These are phyloP conservation scores for Lichtheimia ornata DNA, from an alignment of 371 early-diverging fungal species.

Conservation along the genomic window DNA sequence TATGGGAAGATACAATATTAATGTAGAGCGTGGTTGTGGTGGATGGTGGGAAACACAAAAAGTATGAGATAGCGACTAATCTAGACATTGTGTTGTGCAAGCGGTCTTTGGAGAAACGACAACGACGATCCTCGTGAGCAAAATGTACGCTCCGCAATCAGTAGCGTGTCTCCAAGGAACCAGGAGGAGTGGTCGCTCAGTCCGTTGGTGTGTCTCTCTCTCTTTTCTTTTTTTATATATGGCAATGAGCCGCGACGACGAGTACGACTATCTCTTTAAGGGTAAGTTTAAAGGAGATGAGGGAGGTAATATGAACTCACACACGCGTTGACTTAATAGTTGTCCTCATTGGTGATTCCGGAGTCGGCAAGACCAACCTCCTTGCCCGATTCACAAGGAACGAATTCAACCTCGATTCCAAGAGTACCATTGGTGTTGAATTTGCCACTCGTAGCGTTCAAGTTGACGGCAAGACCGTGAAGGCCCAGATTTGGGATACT, in stretches of 20 bases:
- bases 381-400: slow-evolving; percentile 97
- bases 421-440: slow-evolving; percentile 99
- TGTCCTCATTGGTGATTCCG: slow-evolving; percentile 99
- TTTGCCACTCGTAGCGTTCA: slow-evolving; percentile 98
- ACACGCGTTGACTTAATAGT: slow-evolving; percentile 53
- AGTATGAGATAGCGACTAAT: no score
- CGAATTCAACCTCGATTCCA: slow-evolving; percentile 96
- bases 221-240: background rate
- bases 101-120: no score
- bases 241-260: slow-evolving; percentile 87
- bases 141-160: no score
- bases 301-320: background rate
- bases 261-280: slow-evolving; percentile 95
- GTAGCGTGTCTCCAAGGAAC: no score
- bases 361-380: slow-evolving; percentile 99
- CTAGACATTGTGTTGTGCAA: no score
- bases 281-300: slow-evolving; percentile 46
- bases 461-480: slow-evolving; percentile 96
- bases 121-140: no score
- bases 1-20: no score
- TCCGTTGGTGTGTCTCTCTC: background rate
- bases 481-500: slow-evolving; percentile 99
- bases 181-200: no score
- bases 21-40: no score
- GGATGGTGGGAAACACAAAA: no score